A percentile compares a stretch with the other conserved stretches of the same genome.
phyloP scores from a whole-genome alignment of 345 rosid species.

The Cochlearia excelsa region DNA sequence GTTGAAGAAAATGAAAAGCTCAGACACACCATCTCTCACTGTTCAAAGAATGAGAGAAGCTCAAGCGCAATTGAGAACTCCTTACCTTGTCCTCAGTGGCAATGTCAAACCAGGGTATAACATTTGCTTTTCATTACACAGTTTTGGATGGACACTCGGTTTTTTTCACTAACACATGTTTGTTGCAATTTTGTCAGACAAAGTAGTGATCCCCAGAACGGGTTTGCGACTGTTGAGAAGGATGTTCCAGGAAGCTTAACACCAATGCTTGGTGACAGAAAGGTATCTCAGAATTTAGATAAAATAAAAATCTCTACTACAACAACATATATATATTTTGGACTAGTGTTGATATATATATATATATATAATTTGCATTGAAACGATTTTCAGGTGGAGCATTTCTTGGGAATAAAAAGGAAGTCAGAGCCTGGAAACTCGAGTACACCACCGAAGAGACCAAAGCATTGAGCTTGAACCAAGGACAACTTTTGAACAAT shows the following conservation, averaged over 20 bases:
- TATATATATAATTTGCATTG: slow-evolving; percentile 5
- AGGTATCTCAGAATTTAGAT: too few relatives aligned
- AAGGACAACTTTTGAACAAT: neutral
- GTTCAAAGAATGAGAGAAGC: slow-evolving; percentile 96
- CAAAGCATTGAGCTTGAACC: slow-evolving; percentile 44
- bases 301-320: too few relatives aligned
- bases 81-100: slow-evolving; percentile 95
- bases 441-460: slow-evolving; percentile 51
- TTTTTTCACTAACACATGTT: slow-evolving; percentile 9
- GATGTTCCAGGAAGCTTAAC: slow-evolving; percentile 80
- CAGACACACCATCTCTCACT: slow-evolving; percentile 90
- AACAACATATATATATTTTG: slow-evolving; percentile 2
- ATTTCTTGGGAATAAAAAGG: slow-evolving; percentile 91
- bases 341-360: slow-evolving; percentile 19
- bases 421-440: slow-evolving; percentile 53
- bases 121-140: slow-evolving; percentile 7
- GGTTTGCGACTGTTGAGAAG: slow-evolving; percentile 87
- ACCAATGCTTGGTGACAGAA: slow-evolving; percentile 91
- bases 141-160: neutral
- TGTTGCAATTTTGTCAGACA: slow-evolving; percentile 51
- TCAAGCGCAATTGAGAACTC: slow-evolving; percentile 78
- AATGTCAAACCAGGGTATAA: slow-evolving; percentile 94
- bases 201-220: slow-evolving; percentile 83
- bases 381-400: slow-evolving; percentile 69
- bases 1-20: slow-evolving; percentile 95